Evolutionary conservation across 441 rosid species (phyloP).

Genomic region (Capsella rubella): DNA sequence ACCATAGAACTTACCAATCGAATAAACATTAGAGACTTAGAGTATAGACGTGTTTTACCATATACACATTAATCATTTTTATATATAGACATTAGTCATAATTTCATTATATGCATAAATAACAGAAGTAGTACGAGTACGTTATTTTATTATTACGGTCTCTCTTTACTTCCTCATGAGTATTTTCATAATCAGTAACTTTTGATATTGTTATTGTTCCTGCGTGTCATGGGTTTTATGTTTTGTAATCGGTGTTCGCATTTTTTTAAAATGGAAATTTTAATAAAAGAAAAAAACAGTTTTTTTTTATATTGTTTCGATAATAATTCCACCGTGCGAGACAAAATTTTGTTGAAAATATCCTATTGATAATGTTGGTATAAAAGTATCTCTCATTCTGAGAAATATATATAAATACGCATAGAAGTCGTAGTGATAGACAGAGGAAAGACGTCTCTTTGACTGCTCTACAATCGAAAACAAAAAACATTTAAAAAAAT

Average conservation of each 20-base stretch:
- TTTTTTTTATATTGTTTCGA: neutral
- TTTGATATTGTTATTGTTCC: no score
- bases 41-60: no score
- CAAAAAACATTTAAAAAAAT: conserved; percentile 1
- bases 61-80: no score
- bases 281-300: no score
- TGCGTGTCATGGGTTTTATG: no score
- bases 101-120: neutral
- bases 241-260: no score
- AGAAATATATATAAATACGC: conserved; percentile 3
- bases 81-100: neutral
- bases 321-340: conserved; percentile 7
- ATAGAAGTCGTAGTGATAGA: conserved; percentile 39
- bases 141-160: neutral
- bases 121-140: neutral
- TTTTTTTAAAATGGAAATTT: no score
- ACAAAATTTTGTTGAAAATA: conserved; percentile 15
- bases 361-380: no score
- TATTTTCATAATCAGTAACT: no score
- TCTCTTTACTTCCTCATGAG: neutral
- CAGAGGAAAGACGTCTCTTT: conserved; percentile 45
- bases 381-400: conserved; percentile 27
- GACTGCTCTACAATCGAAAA: conserved; percentile 32
- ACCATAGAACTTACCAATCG: neutral
- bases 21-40: no score